These are phyloP conservation scores for Plenodomus lindquistii DNA, from an alignment of 2,329 filamentous ascomycete species.

Conservation along the genomic window DNA sequence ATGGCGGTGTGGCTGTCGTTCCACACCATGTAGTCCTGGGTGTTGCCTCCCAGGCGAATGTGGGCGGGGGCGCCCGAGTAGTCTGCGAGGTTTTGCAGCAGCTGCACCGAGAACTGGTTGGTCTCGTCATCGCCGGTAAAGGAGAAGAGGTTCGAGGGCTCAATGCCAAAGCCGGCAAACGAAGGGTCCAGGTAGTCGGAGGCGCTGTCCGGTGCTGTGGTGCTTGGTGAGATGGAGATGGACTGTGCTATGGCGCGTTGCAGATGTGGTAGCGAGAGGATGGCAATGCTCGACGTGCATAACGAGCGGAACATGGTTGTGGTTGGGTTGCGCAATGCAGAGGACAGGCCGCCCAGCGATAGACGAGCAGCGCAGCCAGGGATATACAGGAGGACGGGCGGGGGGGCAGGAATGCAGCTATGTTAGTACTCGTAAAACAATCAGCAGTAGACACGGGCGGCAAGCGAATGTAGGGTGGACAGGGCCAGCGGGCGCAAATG, in stretches of 20 bases:
- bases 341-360: background rate
- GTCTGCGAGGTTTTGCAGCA: constrained; percentile 54
- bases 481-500: background rate
- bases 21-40: constrained; percentile 56
- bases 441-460: background rate
- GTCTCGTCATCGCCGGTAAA: constrained; percentile 51
- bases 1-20: constrained; percentile 43
- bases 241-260: constrained; percentile 32
- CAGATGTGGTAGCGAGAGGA: constrained; percentile 17
- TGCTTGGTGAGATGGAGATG: constrained; percentile 36
- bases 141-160: constrained; percentile 57
- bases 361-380: background rate
- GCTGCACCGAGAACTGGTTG: constrained; percentile 53
- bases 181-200: constrained; percentile 47
- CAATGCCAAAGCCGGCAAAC: constrained; percentile 57
- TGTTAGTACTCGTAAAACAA: background rate
- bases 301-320: constrained; percentile 26
- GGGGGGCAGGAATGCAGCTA: background rate
- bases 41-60: constrained; percentile 57
- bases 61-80: constrained; percentile 55
- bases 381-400: background rate
- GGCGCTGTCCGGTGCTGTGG: constrained; percentile 32
- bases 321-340: background rate
- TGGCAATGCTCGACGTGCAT: constrained; percentile 16
- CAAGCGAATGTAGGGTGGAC: background rate